Base-by-base conservation (phyloP, 352 stramenopile genomes). In the Pythium sp. region DNA sequence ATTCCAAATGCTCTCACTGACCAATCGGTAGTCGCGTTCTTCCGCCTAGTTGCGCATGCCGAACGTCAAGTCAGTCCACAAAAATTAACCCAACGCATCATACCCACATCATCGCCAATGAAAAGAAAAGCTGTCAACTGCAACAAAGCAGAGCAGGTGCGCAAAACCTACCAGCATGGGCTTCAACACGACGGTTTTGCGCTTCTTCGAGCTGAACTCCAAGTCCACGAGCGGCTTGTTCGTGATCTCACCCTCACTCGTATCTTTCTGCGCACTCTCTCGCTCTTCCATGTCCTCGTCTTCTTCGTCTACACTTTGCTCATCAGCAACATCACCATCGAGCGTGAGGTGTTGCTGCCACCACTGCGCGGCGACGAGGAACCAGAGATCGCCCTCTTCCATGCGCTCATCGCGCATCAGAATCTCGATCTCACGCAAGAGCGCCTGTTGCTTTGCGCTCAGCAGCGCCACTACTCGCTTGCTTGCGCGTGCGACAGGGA, bases 1-100 rank as follows among this genome's bases (percentile, higher is more conserved):
- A 55, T 82, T 87, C 86, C 86, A 94, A 47, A 94, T 81, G 28
- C 74, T 72, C 62, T 89, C 74, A 62, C 83, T 93, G 63, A 94
- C 86, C 0, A 92, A 59, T 6, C 78, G 76, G 65, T 84, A 94
- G 72, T 94, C 78, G 18, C 58, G 72, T 8, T 73, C 77, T 70
- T 94, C 86, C n/a, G 80, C 78, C 82, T 89, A 61, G 12, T 30
- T 26, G 32, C 28, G 28, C 30, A 61, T 20, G 24, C 11, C 9
- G 12, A 60, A 3, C 28, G 51, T 28, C 38, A 62, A n/a, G 46
- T 58, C 55, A 60, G 22, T 58, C 22, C 55, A 53, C 62, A 11
- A 15, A 71, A 71, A n/a, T 20, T 26, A 46, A 53, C 11, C 3
- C 28, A 59, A 59, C 24, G 59, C n/a, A 28, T 60, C 28, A 20